A percentile compares a stretch with the other conserved stretches of the same genome.
These are phyloP conservation scores for Talaromyces marneffei DNA, from an alignment of 2,329 filamentous ascomycete genomes.

Conservation along the genomic window DNA sequence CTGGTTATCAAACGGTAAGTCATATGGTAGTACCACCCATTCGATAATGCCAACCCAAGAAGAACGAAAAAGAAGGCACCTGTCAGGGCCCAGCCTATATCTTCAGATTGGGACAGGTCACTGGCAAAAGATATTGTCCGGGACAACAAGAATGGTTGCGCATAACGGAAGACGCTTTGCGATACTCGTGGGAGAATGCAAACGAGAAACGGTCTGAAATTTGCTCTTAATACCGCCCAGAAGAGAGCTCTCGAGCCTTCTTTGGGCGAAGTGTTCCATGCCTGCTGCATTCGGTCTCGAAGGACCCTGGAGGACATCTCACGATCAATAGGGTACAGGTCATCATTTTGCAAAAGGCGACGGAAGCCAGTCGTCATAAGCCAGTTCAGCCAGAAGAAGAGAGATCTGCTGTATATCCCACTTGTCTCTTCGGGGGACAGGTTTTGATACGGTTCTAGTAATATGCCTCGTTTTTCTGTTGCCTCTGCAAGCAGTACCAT, in stretches of 20 bases:
- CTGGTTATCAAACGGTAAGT: constrained; percentile 41
- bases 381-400: constrained; percentile 48
- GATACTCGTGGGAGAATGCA: constrained; percentile 19
- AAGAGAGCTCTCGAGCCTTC: constrained; percentile 8
- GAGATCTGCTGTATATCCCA: constrained; percentile 38
- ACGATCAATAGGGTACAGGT: constrained; percentile 10
- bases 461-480: constrained; percentile 33
- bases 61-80: constrained; percentile 42
- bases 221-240: constrained; percentile 9
- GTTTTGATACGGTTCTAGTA: constrained; percentile 29
- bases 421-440: constrained; percentile 46
- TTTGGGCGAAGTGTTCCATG: neutral
- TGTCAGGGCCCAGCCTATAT: constrained; percentile 39
- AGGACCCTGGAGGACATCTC: constrained; percentile 11
- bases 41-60: constrained; percentile 37
- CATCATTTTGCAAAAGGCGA: neutral
- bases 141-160: constrained; percentile 25
- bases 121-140: constrained; percentile 19
- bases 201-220: constrained; percentile 1
- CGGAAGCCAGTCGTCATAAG: constrained; percentile 42
- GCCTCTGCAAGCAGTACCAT: constrained; percentile 38
- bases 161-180: constrained; percentile 21
- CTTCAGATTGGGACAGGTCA: constrained; percentile 20
- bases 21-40: constrained; percentile 38
- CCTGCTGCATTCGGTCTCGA: neutral